Conservation (phyloP, 495 filamentous ascomycete species). For the Paragyromitra xinjiangensis region DNA sequence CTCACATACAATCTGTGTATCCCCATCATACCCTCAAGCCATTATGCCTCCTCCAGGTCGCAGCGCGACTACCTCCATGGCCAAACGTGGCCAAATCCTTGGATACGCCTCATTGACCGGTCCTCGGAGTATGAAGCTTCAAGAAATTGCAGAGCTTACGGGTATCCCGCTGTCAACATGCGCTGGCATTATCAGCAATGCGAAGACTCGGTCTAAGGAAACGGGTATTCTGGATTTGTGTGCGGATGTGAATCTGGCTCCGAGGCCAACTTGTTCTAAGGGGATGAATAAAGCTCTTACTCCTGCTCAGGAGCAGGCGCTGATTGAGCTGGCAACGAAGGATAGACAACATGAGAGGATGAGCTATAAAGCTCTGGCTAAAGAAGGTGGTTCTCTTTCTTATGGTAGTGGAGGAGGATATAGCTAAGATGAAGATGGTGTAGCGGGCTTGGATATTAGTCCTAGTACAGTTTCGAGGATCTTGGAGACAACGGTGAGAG, state of each 20-base stretch:
- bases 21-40: slow-evolving; percentile 2
- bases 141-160: slow-evolving; percentile 28
- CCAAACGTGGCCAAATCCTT: slow-evolving; percentile 46
- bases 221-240: slow-evolving; percentile 29
- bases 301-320: slow-evolving; percentile 38
- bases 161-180: slow-evolving; percentile 40
- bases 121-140: slow-evolving; percentile 29
- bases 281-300: slow-evolving; percentile 42
- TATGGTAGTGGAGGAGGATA: not conserved
- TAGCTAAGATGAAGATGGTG: slow-evolving; percentile 21
- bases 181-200: slow-evolving; percentile 32
- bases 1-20: slow-evolving; percentile 15
- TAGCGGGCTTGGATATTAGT: slow-evolving; percentile 37
- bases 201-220: slow-evolving; percentile 28
- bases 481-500: slow-evolving; percentile 23
- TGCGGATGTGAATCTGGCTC: slow-evolving; percentile 26
- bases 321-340: slow-evolving; percentile 34
- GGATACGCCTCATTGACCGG: slow-evolving; percentile 35
- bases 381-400: slow-evolving; percentile 37
- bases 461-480: slow-evolving; percentile 36
- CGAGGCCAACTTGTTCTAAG: slow-evolving; percentile 32
- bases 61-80: slow-evolving; percentile 36
- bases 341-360: slow-evolving; percentile 35
- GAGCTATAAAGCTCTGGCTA: slow-evolving; percentile 35
- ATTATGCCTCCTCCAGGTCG: slow-evolving; percentile 35